These are phyloP conservation scores for Gryganskiella cystojenkinii DNA, from an alignment of 192 early-diverging fungal species.

Conservation along the genomic window DNA sequence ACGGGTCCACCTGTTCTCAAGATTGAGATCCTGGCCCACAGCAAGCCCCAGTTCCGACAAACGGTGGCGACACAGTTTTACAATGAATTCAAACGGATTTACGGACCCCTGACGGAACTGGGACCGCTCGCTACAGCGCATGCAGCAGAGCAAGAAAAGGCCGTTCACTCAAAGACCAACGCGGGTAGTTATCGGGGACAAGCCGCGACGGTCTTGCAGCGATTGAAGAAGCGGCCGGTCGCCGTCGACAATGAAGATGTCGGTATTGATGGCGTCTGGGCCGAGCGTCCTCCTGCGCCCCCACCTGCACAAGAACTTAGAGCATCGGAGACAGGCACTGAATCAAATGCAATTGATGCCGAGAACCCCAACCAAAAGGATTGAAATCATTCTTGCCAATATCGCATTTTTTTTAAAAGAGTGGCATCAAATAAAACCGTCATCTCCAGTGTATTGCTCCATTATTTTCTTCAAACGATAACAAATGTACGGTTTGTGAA, in stretches of 20 bases:
- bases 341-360: slow-evolving; percentile 5
- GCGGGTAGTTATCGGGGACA: slow-evolving; percentile 58
- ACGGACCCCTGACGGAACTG: slow-evolving; percentile 39
- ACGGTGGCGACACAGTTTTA: slow-evolving; percentile 54
- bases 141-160: slow-evolving; percentile 62
- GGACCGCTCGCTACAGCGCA: slow-evolving; percentile 61
- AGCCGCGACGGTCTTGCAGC: slow-evolving; percentile 57
- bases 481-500: slow-evolving; percentile 7
- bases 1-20: slow-evolving; percentile 55
- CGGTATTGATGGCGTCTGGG: slow-evolving; percentile 74
- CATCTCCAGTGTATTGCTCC: too few relatives aligned
- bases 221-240: slow-evolving; percentile 65
- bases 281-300: slow-evolving; percentile 5
- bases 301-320: neutral
- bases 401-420: too few relatives aligned
- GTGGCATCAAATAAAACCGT: too few relatives aligned
- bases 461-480: neutral
- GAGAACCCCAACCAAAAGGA: neutral
- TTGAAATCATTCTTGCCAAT: neutral
- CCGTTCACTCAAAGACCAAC: slow-evolving; percentile 50
- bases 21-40: slow-evolving; percentile 50
- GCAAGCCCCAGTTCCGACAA: slow-evolving; percentile 58
- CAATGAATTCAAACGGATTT: slow-evolving; percentile 70
- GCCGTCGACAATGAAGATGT: slow-evolving; percentile 59
- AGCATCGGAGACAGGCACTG: too few relatives aligned